A percentile compares a stretch with the other conserved stretches of the same genome.
Evolutionary conservation across 75 land plant genomes (phyloP).

Genomic region (Isoetes taiwanensis): DNA sequence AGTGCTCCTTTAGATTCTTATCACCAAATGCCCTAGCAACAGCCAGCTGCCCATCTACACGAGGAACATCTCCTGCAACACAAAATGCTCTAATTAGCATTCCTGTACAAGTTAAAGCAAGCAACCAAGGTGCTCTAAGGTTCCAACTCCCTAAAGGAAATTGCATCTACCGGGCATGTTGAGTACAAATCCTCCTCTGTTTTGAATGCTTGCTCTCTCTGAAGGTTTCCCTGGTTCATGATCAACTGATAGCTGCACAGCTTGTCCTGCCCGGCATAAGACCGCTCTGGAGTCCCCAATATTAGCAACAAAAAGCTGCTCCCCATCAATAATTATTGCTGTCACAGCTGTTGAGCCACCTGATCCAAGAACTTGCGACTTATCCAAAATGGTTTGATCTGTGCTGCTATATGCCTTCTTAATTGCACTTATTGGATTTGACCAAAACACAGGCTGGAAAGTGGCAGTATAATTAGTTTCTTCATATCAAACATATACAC

Average conservation of each 20-base stretch:
- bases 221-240: slow-evolving; percentile 49
- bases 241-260: slow-evolving; percentile 63
- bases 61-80: slow-evolving; percentile 65
- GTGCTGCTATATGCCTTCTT: slow-evolving; percentile 49
- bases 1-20: slow-evolving; percentile 52
- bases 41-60: slow-evolving; percentile 79
- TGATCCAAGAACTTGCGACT: slow-evolving; percentile 28
- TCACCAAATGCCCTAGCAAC: slow-evolving; percentile 86
- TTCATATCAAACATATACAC: background rate
- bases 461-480: background rate
- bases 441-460: slow-evolving; percentile 46
- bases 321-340: slow-evolving; percentile 52
- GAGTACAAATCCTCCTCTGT: slow-evolving; percentile 65
- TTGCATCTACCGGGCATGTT: slow-evolving; percentile 42
- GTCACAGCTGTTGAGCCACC: slow-evolving; percentile 94
- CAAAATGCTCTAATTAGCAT: background rate
- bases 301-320: slow-evolving; percentile 55
- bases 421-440: slow-evolving; percentile 46
- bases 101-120: background rate
- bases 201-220: slow-evolving; percentile 45
- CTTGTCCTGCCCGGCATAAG: slow-evolving; percentile 38
- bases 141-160: background rate
- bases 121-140: background rate
- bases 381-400: slow-evolving; percentile 42
- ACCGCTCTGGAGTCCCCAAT: slow-evolving; percentile 87